Base-by-base conservation (phyloP, 2,329 filamentous ascomycete genomes). In the Dactylonectria macrodidyma region DNA sequence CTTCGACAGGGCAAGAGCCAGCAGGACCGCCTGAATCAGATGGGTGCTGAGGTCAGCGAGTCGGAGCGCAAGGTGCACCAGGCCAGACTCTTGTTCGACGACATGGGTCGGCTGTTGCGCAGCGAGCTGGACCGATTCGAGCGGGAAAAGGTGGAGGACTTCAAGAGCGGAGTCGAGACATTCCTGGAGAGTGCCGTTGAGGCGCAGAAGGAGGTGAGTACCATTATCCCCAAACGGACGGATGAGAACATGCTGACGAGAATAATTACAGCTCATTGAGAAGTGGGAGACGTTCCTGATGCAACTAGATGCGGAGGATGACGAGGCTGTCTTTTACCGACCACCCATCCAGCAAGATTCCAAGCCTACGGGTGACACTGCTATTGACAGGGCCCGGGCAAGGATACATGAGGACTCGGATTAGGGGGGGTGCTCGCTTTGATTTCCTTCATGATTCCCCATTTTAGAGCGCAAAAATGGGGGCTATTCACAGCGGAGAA, bases 251-350 rank as follows among this genome's bases (percentile, higher is more conserved):
- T 36, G 57, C 76, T 78, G 69, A 80, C 71, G 63, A 74, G 63
- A 74, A 73, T 8, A 71, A 24, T 52, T 63, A 19, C 69, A 90
- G 87, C 81, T 90, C 71, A 90, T 91, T 77, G 96, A 99, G 82
- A 92, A 98, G 70, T 99, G 96, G 96, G 96, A 99, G 83, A 98
- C 96, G 0, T 99, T 97, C 85, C 87, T 99, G 59, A 92, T 98
- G 88, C 96, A 98, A 80, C 86, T 99, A 50, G 96, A 99, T 79
- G 93, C 94, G 9, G 95, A 97, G 76, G 95, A 98, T 67, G 94
- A 97, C 72, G 94, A 91, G 68, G 86, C 87, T 4, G 88, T 87
- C 11, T 92, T 92, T 76, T 91, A 91, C 79, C 86, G 88, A 64
- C 89, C 89, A 5, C 89, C 89, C 3, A 86, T 90, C 71, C 84